Base-by-base conservation (phyloP, 768 basidiomycete species). In the Rhizopogon vulgaris region DNA sequence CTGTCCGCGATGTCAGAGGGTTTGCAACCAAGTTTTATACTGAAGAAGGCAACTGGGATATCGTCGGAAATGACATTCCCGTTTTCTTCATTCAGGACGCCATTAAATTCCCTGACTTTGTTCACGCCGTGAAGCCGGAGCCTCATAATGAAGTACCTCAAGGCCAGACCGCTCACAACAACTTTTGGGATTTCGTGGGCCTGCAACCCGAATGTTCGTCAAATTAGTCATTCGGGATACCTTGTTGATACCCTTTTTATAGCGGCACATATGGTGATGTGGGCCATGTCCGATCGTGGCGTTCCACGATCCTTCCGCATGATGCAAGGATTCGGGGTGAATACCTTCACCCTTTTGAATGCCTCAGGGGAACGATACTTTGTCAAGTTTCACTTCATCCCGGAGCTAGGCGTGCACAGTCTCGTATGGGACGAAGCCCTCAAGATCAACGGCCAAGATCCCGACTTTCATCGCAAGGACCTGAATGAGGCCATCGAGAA, bases 291-390 rank as follows among this genome's bases (percentile, higher is more conserved):
- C 10, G 92, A 94, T 64, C 82, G 91, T 59, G 82, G 77, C 3
- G 83, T 95, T 53, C 93, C 92, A 12, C 83, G 91, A 17, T 91
- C 90, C 5, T 87, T 73, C 66, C 80, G 91, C 50, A 90, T 87
- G 84, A 89, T 94, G 82, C 88, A 92, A 70, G 93, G 85, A 6
- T 88, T 90, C 48, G 86, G 88, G 2, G 89, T 94, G 42, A 92
- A 95, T 68, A 90, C 90, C 0, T 94, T 77, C 66, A 84, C 87
- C 3, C 74, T 94, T 28, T 60, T 87, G 51, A 90, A 90, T 59
- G 72, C 69, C 0, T 63, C 78, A 25, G 83, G 83, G 40, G 76
- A 90, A 60, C 78, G 83, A 1, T 76, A 78, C 50, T 94, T 94
- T 58, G 91, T 94, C 69, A 94, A 94, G 66, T 94, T 92, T 65